Base-by-base conservation (phyloP, 257 asterid genomes). In the Rubia yunnanensis region DNA sequence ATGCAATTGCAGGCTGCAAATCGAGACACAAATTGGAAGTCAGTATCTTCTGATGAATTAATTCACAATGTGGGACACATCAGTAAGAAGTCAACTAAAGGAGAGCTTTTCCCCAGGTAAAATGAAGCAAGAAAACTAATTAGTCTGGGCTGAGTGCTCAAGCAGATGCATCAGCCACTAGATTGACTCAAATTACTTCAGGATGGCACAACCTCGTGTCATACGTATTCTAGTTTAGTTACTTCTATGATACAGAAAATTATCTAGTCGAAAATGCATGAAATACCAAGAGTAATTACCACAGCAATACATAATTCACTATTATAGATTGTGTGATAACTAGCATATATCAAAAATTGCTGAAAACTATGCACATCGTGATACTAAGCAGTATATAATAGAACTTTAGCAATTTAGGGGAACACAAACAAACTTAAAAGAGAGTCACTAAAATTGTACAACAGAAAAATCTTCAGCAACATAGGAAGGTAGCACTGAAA, bases 1-100 rank as follows among this genome's bases (percentile, higher is more conserved):
- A 79, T 66, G 99, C 92, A 78, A 92, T 70, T 64, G 97, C 96
- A 70, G 97, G 99, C 99, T 92, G 89, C 72, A 69, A 39, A 39
- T 9, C 23, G 15, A 62, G 15, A 62, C 7, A 27, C 38, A 28
- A 39, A 79, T 81, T 66, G 55, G 52, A 38, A 73, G 79, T 62
- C 57, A 60, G 53, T 38, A 36, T 15, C n/a, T 44, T 9, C 57
- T 24, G 7, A 11, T 17, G 1, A 27, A 28, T 5, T 15, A 54
- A 18, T 20, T 39, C 63, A 17, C 13, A 65, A 49, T 35, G 27
- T 27, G 34, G 56, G 18, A 11, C 36, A 53, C 41, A n/a, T 10
- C 38, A 63, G n/a, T 10, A 49, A 62, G 35, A 32, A 53, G 10
- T 36, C 11, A 32, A 48, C 11, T 35, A 18, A 44, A 27, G 31